phyloP scores from a whole-genome alignment of 2,329 filamentous ascomycete species.

The Intubia oerlemansii region DNA sequence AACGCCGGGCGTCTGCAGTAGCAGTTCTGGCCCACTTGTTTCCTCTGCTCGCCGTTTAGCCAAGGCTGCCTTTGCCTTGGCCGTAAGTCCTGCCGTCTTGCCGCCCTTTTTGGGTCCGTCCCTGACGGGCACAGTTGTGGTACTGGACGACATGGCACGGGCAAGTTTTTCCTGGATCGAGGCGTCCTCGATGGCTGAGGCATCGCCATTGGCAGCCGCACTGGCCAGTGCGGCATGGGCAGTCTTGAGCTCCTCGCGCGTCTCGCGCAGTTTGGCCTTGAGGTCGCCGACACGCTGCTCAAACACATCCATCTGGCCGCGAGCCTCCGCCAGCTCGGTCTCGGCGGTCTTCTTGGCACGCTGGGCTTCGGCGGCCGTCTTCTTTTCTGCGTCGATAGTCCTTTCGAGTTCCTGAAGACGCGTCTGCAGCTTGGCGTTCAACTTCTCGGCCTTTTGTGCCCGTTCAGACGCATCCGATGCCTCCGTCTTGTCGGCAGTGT shows the following conservation, averaged over 20 bases:
- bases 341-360: constrained; percentile 24
- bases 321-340: constrained; percentile 35
- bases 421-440: constrained; percentile 8
- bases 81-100: constrained; percentile 13
- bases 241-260: constrained; percentile 54
- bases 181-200: no score
- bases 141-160: no score
- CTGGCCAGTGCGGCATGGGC: constrained; percentile 19
- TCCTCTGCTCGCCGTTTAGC: constrained; percentile 24
- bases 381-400: constrained; percentile 18
- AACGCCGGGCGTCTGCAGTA: constrained; percentile 21
- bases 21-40: constrained; percentile 22
- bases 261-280: constrained; percentile 44
- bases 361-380: constrained; percentile 17
- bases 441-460: constrained; percentile 18
- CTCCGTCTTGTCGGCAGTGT: constrained; percentile 14
- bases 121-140: no score
- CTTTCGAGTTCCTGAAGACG: constrained; percentile 16
- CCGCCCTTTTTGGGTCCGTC: no score
- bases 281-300: constrained; percentile 51
- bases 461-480: constrained; percentile 20
- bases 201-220: constrained; percentile 11
- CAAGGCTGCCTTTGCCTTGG: constrained; percentile 23
- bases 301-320: constrained; percentile 39
- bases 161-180: constrained; percentile 18